Base-by-base conservation (phyloP, 805 yeast species). In the Wickerhamiella domercqiae region DNA sequence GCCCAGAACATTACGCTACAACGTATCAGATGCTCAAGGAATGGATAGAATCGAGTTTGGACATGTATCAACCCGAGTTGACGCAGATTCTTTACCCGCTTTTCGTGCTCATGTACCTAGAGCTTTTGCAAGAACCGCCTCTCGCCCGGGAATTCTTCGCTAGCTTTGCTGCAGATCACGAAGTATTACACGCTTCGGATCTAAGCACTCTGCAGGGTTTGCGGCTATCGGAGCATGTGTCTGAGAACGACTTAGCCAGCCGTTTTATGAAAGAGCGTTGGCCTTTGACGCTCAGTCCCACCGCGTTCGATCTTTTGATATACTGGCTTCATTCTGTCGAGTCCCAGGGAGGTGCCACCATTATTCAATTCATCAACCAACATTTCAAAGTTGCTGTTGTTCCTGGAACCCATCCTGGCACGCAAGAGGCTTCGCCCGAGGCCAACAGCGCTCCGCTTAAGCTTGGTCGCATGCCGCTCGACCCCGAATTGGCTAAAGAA, bases 21-120 rank as follows among this genome's bases (percentile, higher is more conserved):
- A 94, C 93, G 1, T 90, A 84, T 59, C 64, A 75, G 14, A 68
- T 82, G 55, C 68, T 84, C 44, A 70, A 80, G 44, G 75, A 75
- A 35, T 90, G 97, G 97, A 80, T 82, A 29, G 94, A 83, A 48
- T 68, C 82, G 14, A 83, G 95, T 0, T 66, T 90, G 48, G 98
- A 87, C 56, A 68, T 90, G 59, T 90, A 90, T 59, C 78, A 58
- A 57, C 84, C 93, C 14, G 96, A 90, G 57, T 66, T 90, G 42
- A 70, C 77, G 39, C 71, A 90, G 46, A 69, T 87, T 31, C 61
- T 87, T 47, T 90, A 80, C 55, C 99, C 99, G 4, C 66, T 90
- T n/a, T 90, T 86, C 58, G 78, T 87, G 36, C 94, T 87, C 56
- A 72, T 83, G 49, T 90, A 73, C 54, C 63, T 90, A 43, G 87